These are phyloP conservation scores for Glebionis coronaria DNA, from an alignment of 129 eudicot genomes.

Conservation along the genomic window DNA sequence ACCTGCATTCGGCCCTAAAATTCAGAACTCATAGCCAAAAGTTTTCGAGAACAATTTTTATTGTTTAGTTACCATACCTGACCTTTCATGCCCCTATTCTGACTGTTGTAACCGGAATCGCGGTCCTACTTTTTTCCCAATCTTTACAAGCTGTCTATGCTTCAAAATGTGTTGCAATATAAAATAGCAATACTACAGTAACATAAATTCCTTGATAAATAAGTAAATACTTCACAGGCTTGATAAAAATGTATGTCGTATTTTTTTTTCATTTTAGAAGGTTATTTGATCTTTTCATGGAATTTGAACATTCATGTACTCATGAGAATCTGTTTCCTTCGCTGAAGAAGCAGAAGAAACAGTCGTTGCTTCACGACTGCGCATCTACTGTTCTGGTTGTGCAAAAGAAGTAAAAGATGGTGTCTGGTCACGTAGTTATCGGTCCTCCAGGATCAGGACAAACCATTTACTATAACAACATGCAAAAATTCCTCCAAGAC, in stretches of 20 bases:
- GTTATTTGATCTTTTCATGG: background rate
- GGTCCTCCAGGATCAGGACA: slow-evolving; percentile 98
- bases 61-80: too few relatives aligned
- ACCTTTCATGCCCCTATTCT: too few relatives aligned
- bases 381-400: background rate
- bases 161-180: too few relatives aligned
- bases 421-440: slow-evolving; percentile 90
- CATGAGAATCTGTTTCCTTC: background rate
- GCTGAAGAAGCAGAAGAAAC: slow-evolving; percentile 12
- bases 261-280: background rate
- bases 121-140: too few relatives aligned
- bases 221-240: background rate
- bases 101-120: too few relatives aligned
- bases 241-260: too few relatives aligned
- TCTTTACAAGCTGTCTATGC: too few relatives aligned
- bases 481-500: slow-evolving; percentile 78
- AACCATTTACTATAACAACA: slow-evolving; percentile 95
- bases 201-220: too few relatives aligned
- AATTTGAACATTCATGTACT: background rate
- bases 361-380: slow-evolving; percentile 8
- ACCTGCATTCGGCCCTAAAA: too few relatives aligned
- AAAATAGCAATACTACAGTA: too few relatives aligned
- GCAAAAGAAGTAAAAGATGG: slow-evolving; percentile 40
- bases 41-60: too few relatives aligned
- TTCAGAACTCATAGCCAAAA: too few relatives aligned